These are phyloP conservation scores for Sporothrix pseudoabietina DNA, from an alignment of 2,329 filamentous ascomycete genomes.

Conservation along the genomic window DNA sequence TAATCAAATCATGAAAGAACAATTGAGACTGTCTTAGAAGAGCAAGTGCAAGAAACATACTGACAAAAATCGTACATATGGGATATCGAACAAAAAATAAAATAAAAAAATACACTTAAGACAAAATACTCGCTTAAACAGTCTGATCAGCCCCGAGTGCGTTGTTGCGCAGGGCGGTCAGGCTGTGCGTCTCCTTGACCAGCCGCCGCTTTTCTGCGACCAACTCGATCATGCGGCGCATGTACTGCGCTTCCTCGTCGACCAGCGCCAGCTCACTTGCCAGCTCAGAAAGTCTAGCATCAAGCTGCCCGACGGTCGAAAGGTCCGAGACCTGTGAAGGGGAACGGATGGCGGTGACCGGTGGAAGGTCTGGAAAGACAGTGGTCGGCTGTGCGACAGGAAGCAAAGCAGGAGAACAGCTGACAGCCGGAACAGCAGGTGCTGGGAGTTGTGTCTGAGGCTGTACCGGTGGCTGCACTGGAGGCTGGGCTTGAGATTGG, in stretches of 20 bases:
- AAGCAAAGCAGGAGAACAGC: background rate
- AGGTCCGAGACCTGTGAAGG: background rate
- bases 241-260: slow-evolving; percentile 11
- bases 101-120: no score
- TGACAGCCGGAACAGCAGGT: background rate
- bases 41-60: background rate
- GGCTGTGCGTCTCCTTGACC: background rate
- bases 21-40: background rate
- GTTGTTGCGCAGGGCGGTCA: background rate
- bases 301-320: background rate
- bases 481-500: background rate
- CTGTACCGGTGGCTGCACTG: background rate
- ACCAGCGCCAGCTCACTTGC: slow-evolving; percentile 11
- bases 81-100: no score
- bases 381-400: background rate
- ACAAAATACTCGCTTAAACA: background rate
- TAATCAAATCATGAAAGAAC: slow-evolving; percentile 1
- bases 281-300: background rate
- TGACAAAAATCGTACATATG: background rate
- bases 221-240: slow-evolving; percentile 19
- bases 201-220: slow-evolving; percentile 17
- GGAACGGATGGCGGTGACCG: background rate
- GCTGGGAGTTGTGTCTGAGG: background rate
- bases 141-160: background rate
- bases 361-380: background rate